Evolutionary conservation across 1,284 basidiomycete species (phyloP), one percentile per base, ranked within the genome.

Genomic region (Microbotryum scabiosae): DNA sequence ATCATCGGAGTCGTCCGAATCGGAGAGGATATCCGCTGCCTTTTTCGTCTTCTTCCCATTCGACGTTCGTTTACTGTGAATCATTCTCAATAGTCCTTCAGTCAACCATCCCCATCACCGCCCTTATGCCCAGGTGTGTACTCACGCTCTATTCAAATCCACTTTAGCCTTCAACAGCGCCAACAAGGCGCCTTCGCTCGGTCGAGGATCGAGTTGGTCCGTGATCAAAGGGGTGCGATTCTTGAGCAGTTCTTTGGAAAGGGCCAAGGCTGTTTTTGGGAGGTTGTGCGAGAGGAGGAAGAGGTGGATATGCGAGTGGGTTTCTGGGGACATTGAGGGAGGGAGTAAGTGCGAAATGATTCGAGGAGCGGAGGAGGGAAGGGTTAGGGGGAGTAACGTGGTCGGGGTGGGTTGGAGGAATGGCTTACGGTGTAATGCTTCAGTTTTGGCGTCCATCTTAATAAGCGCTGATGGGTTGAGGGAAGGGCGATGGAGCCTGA

Each of bases 221-320:
- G 32, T 57, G 18, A 16, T 44, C 8, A 51, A 51, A 23, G 36
- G 28, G 8, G 59, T 61, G 57, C 61, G 56, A 18, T 59, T 54
- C 47, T 57, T 26, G 53, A 50, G 56, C n/a, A 69, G 63, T 44
- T 70, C 69, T 50, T 69, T 69, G 56, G 60, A 47, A 32, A 70
- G 62, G 1, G 66, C 60, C 9, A 57, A 49, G 8, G 66, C 64
- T 26, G 82, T 84, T 70, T 86, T 86, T 28, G 72, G 70, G 71
- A 88, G 84, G 1, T 80, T 78, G 54, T 79, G 82, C 68, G 81
- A 80, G 60, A 73, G 77, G 45, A 89, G 78, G 75, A 89, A 89
- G n/a, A 81, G 76, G 70, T 87, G 81, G 60, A 88, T 82, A 60
- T 87, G 75, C 66, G 81, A 79, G 77, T 87, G 88, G 14, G 84